phyloP scores from a whole-genome alignment of 352 stramenopile species.

The Phytophthora constricta region DNA sequence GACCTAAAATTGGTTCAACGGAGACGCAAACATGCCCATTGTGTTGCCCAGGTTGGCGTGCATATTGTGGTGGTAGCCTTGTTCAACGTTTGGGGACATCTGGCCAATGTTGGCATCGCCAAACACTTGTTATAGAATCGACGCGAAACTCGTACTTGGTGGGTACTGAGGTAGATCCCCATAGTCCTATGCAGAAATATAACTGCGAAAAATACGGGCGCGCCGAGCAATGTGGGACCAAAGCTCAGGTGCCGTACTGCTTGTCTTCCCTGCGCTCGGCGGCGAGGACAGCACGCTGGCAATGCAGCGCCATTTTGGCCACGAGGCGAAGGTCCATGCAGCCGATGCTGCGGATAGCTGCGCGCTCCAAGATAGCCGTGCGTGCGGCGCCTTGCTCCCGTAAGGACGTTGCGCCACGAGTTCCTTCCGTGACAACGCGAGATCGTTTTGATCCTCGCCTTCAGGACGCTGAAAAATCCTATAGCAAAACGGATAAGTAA shows the following conservation, averaged over 20 bases:
- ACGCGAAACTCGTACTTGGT: too few species aligned
- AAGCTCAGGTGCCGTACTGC: slow-evolving; percentile 4
- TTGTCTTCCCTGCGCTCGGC: slow-evolving; percentile 9
- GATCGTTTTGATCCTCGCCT: slow-evolving; percentile 7
- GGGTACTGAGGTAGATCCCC: too few species aligned
- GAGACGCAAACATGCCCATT: too few species aligned
- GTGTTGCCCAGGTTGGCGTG: too few species aligned
- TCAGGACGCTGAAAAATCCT: slow-evolving; percentile 8
- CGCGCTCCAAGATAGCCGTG: neutral
- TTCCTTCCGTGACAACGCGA: neutral
- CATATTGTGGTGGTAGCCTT: too few species aligned
- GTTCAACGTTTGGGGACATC: too few species aligned
- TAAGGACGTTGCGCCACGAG: neutral
- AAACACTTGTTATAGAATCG: too few species aligned
- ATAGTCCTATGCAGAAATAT: too few species aligned
- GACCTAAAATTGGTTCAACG: too few species aligned
- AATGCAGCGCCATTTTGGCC: slow-evolving; percentile 6
- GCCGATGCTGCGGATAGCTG: neutral
- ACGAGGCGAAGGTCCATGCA: slow-evolving; percentile 15
- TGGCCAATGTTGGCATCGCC: too few species aligned
- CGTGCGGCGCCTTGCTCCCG: neutral
- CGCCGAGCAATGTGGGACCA: too few species aligned
- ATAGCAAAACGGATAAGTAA: neutral
- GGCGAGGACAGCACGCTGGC: neutral
- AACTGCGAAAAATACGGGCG: too few species aligned